These are phyloP conservation scores for Leccinum insolens DNA, from an alignment of 1,284 basidiomycete genomes.

Conservation along the genomic window DNA sequence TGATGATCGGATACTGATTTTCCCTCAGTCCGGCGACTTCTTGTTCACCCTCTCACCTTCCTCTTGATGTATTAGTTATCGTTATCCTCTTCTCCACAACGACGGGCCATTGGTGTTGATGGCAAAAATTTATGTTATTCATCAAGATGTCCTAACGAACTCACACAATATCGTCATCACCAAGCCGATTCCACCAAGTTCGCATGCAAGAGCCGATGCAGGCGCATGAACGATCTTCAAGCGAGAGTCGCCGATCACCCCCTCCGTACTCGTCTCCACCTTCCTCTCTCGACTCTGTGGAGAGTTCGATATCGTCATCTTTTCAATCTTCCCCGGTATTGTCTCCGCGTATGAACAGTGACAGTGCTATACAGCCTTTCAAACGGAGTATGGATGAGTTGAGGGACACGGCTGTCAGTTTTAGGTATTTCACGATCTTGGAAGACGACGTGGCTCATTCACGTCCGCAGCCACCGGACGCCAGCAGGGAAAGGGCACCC, in stretches of 20 bases:
- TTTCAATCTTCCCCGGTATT: slow-evolving; percentile 36
- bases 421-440: slow-evolving; percentile 60
- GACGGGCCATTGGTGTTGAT: background rate
- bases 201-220: slow-evolving; percentile 20
- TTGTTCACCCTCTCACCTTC: background rate
- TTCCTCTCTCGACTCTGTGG: slow-evolving; percentile 32
- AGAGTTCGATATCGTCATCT: slow-evolving; percentile 35
- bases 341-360: slow-evolving; percentile 36
- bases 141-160: background rate
- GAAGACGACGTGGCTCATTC: slow-evolving; percentile 56
- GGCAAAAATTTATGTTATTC: background rate
- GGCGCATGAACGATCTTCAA: slow-evolving; percentile 15
- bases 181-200: slow-evolving; percentile 52
- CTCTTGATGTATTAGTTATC: background rate
- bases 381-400: slow-evolving; percentile 61
- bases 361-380: slow-evolving; percentile 45
- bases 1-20: slow-evolving; percentile 14
- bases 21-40: background rate
- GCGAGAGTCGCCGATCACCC: slow-evolving; percentile 31
- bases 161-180: no score
- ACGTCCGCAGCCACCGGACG: slow-evolving; percentile 25
- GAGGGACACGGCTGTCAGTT: slow-evolving; percentile 69
- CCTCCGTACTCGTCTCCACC: slow-evolving; percentile 37
- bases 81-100: no score
- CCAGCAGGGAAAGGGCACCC: slow-evolving; percentile 16